Evolutionary conservation across 169 alveolate genomes (phyloP).

Genomic region (Plasmodium gaboni): DNA sequence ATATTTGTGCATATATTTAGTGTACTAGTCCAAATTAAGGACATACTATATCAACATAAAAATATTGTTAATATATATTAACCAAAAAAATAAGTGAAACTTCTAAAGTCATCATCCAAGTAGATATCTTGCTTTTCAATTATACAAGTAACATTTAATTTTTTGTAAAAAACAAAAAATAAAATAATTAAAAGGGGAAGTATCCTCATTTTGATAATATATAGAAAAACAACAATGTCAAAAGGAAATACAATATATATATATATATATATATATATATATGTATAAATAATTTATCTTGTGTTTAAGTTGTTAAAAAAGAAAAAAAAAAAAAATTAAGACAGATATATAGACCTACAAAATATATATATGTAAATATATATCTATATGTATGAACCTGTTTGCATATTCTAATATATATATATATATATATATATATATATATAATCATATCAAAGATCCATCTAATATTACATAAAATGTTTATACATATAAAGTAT

Average conservation of each 20-base stretch:
- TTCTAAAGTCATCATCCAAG: constrained; percentile 70
- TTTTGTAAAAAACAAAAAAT: constrained; percentile 32
- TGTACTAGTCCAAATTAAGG: background rate
- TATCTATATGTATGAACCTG: too few relatives aligned
- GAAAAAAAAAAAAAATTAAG: too few relatives aligned
- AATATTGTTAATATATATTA: background rate
- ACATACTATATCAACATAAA: background rate
- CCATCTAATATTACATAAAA: too few relatives aligned
- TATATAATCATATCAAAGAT: too few relatives aligned
- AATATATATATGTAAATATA: background rate
- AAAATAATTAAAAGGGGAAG: background rate
- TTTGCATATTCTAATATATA: too few relatives aligned
- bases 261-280: background rate
- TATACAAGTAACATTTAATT: constrained; percentile 15
- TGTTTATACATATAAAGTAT: too few relatives aligned
- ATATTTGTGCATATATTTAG: background rate
- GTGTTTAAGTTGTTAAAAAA: too few relatives aligned
- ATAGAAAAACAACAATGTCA: constrained; percentile 1
- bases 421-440: too few relatives aligned
- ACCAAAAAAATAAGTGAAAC: constrained; percentile 74
- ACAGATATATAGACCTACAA: too few relatives aligned
- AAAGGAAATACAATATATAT: background rate
- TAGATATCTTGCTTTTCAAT: constrained; percentile 44
- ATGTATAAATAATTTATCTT: background rate
- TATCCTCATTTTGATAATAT: constrained; percentile 18